Evolutionary conservation across 1,139 yeast species (phyloP).

Genomic region (Lodderomyces oxycetoniae): DNA sequence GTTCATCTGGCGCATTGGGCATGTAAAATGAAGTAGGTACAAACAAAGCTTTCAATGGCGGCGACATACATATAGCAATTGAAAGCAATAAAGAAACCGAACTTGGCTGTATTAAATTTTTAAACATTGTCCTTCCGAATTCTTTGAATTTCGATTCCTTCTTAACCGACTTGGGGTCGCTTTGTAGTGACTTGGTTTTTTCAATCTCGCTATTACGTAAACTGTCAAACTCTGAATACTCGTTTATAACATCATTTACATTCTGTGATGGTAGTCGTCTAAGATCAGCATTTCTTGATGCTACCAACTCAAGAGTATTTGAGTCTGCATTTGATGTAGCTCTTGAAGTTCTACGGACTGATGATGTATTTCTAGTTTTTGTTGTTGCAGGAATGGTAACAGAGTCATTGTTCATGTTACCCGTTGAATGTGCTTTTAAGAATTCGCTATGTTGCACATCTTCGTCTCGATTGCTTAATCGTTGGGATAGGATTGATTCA

Average conservation of each 20-base stretch:
- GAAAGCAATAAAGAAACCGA: slow-evolving; percentile 62
- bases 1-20: slow-evolving; percentile 74
- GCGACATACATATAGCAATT: slow-evolving; percentile 70
- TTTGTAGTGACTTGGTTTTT: slow-evolving; percentile 9
- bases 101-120: slow-evolving; percentile 67
- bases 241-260: slow-evolving; percentile 53
- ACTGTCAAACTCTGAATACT: slow-evolving; percentile 50
- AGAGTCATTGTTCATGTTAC: too few species aligned
- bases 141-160: slow-evolving; percentile 8
- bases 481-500: too few species aligned
- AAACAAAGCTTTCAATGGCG: slow-evolving; percentile 80
- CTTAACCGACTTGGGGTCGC: slow-evolving; percentile 8
- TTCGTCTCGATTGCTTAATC: too few species aligned
- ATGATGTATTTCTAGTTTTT: too few species aligned
- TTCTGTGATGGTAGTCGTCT: slow-evolving; percentile 48
- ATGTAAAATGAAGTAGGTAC: slow-evolving; percentile 34
- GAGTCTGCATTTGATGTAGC: slow-evolving; percentile 14
- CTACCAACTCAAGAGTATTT: slow-evolving; percentile 14
- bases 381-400: too few species aligned
- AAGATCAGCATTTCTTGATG: slow-evolving; percentile 31
- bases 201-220: slow-evolving; percentile 19
- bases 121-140: slow-evolving; percentile 20
- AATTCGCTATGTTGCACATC: background rate
- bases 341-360: slow-evolving; percentile 8
- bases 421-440: too few species aligned